These are phyloP conservation scores for Heliophila coronopifolia DNA, from an alignment of 441 rosid species.

Conservation along the genomic window DNA sequence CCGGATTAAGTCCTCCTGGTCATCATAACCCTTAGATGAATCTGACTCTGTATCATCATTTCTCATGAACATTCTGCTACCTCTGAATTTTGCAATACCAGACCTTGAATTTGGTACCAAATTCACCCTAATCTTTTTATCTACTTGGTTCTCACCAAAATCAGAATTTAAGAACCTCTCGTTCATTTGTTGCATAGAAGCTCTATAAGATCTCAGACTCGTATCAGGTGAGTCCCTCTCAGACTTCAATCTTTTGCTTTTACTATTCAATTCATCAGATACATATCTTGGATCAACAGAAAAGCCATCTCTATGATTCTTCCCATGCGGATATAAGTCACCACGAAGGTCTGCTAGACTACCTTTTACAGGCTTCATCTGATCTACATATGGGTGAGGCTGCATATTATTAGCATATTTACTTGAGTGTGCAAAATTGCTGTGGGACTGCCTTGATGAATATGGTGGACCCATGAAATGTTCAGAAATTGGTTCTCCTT, in stretches of 20 bases:
- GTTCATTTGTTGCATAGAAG: constrained; percentile 47
- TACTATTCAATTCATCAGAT: constrained; percentile 49
- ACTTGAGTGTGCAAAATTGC: constrained; percentile 36
- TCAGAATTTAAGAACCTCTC: constrained; percentile 59
- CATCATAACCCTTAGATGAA: constrained; percentile 59
- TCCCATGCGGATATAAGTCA: constrained; percentile 45
- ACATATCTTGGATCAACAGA: constrained; percentile 45
- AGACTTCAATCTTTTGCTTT: constrained; percentile 60
- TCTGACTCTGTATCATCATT: constrained; percentile 87
- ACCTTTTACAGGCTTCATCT: constrained; percentile 55
- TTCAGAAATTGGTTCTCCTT: constrained; percentile 41
- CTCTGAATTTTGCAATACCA: constrained; percentile 38
- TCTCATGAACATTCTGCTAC: constrained; percentile 35
- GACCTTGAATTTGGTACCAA: constrained; percentile 46
- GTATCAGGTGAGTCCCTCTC: constrained; percentile 55
- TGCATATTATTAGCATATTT: constrained; percentile 41
- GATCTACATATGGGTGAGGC: constrained; percentile 43
- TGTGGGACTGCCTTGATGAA: constrained; percentile 43
- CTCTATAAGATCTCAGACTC: constrained; percentile 41
- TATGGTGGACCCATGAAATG: constrained; percentile 48
- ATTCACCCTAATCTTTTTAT: constrained; percentile 54
- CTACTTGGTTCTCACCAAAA: constrained; percentile 43
- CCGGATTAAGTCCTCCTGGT: constrained; percentile 43
- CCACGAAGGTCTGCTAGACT: constrained; percentile 45
- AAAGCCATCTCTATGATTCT: constrained; percentile 41